A percentile compares a stretch with the other conserved stretches of the same genome.
Conservation (phyloP, 148 eudicot species). For the Camellia lanceoleosa region DNA sequence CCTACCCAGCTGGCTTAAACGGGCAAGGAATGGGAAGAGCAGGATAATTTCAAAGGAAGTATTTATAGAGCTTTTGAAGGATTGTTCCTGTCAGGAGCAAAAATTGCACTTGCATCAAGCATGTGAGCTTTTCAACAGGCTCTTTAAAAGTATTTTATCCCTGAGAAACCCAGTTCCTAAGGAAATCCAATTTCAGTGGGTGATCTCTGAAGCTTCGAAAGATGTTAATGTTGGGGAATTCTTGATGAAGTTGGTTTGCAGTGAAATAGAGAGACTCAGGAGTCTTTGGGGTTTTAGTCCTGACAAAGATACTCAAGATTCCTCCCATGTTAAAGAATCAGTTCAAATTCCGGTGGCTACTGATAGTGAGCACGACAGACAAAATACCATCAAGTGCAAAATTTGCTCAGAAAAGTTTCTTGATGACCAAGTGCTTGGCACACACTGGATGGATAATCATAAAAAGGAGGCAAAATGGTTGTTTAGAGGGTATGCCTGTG, state of each 20-base stretch:
- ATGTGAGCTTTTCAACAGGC: conserved; percentile 82
- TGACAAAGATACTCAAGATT: conserved; percentile 31
- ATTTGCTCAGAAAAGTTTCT: conserved; percentile 56
- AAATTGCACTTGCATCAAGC: conserved; percentile 80
- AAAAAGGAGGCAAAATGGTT: conserved; percentile 95
- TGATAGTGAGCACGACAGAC: conserved; percentile 35
- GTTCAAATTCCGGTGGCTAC: conserved; percentile 25
- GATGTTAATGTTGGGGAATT: conserved; percentile 56
- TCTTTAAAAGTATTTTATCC: conserved; percentile 77
- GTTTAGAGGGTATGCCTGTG: conserved; percentile 94
- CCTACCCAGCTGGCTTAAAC: conserved; percentile 97
- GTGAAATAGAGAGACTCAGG: conserved; percentile 68
- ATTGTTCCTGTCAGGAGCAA: conserved; percentile 61
- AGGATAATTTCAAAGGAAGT: conserved; percentile 93
- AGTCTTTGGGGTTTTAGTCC: conserved; percentile 70
- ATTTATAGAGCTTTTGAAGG: conserved; percentile 66
- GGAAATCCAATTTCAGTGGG: conserved; percentile 92
- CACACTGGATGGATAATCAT: conserved; percentile 80
- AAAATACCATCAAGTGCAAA: conserved; percentile 58
- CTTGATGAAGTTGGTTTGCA: conserved; percentile 66
- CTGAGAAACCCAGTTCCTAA: conserved; percentile 79
- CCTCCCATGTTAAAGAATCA: conserved; percentile 35
- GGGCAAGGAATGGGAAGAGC: conserved; percentile 96
- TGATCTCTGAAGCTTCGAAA: conserved; percentile 84
- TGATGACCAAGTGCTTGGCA: conserved; percentile 67